Evolutionary conservation across 257 asterid genomes (phyloP), one percentile per base, ranked within the genome.

Genomic region (Gentiana macrophylla): DNA sequence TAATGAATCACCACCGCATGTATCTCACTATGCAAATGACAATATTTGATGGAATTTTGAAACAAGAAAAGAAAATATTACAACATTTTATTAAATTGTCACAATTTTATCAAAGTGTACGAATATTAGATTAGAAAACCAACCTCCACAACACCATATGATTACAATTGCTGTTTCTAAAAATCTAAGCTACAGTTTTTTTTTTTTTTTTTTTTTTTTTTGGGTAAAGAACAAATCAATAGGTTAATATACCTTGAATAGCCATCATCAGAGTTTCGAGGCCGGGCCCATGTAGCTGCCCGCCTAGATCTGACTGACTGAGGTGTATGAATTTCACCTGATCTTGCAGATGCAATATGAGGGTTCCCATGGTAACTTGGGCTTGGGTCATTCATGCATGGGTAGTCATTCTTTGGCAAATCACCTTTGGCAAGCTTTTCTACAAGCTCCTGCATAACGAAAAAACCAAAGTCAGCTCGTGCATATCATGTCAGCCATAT

Each of bases 221-320:
- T 0, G 8, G 53, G 11, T 4, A 35, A 53, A 32, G 6, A 34
- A 34, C 34, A 24, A 34, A 35, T 4, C 2, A 51, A 6, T 24
- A 43, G 32, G 24, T 52, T 38, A 12, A 7, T 11, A 53, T 75
- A 92, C 99, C 99, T 92, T 46, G 97, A 88, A 70, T 92, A 88
- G 24, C 99, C 99, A 74, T 92, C 99, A 74, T 92, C 99, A 10
- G 99, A 92, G 70, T 65, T 75, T 67, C 94, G 82, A 63, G 95
- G 97, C 45, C 97, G 97, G 47, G 99, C 95, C 99, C 99, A 92
- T 12, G 99, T 92, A 50, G 97, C 86, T 2, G 94, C 74, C 70
- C 95, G 70, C 77, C 87, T 88, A 48, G 97, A 87, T 78, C 98
- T 85, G 88, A 85, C 91, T 43, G 99, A 92, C 69, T 88, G 94